Base-by-base conservation (phyloP, 108 stramenopile genomes). In the Fragilariopsis cylindrus region DNA sequence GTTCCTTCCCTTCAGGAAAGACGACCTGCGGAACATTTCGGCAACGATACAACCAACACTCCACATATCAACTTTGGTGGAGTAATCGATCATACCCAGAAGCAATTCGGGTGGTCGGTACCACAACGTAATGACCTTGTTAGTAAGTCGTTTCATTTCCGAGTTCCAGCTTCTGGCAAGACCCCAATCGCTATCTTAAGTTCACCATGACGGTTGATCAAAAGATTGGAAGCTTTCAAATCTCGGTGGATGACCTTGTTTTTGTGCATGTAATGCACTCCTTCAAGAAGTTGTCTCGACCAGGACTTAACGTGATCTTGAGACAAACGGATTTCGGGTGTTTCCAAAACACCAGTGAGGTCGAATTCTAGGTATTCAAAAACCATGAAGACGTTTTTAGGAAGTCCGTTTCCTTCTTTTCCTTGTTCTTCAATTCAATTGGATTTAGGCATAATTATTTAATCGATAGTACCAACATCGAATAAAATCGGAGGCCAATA, bases 101-200 rank as follows among this genome's bases (percentile, higher is more conserved):
- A 98, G 81, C 7, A 98, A 85, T 75, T 98, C 98, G 11, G 97
- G 97, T n/a, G 96, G 90, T 7, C 97, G 90, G 76, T 98, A 98
- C 98, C 98, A 98, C 60, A 96, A 69, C 4, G 98, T 98, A 64
- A 97, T 95, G 7, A 98, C 98, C 64, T 93, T 90, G 78, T 96
- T 94, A 40, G 98, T 98, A 58, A 96, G 80, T 49, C 86, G 82
- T 70, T 89, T 92, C 88, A 93, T 95, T 70, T 92, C 90, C 45
- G 78, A 73, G 75, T 90, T 95, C 90, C 90, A 97, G 65, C 88
- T 90, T 46, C 98, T 83, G 7, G 96, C 95, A 48, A 98, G 84
- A 58, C 98, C 98, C 89, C 91, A 98, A 83, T 98, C 98, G 96
- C 96, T 81, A 98, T 96, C 84, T 98, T 97, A 15, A 98, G 81